A percentile compares a stretch with the other conserved stretches of the same genome.
Conservation (phyloP, 2,329 filamentous ascomycete species). For the Incumbomyces delicatus region DNA sequence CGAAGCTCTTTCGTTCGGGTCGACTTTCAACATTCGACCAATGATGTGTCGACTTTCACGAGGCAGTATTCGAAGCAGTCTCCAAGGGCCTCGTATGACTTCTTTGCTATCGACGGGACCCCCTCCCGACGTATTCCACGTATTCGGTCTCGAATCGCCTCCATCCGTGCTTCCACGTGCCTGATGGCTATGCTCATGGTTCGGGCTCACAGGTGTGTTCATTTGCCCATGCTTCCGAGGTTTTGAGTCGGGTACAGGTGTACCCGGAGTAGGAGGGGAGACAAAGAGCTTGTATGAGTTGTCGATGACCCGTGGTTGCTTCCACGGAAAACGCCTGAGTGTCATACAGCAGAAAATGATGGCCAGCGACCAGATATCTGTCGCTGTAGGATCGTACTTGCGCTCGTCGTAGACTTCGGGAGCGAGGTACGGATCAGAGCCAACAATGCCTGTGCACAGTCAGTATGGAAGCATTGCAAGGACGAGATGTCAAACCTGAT, state of each 20-base stretch:
- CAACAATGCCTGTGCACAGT: conserved; percentile 54
- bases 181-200: conserved; percentile 4
- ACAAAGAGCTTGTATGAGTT: conserved; percentile 94
- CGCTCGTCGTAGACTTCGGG: conserved; percentile 92
- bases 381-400: conserved; percentile 86
- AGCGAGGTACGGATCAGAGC: conserved; percentile 90
- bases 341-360: conserved; percentile 99
- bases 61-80: conserved; percentile 75
- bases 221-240: conserved; percentile 23
- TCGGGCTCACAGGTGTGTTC: conserved; percentile 7
- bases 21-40: conserved; percentile 80
- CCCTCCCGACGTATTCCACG: conserved; percentile 3
- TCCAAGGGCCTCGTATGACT: conserved; percentile 85
- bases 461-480: neutral
- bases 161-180: conserved; percentile 11
- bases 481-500: conserved; percentile 51
- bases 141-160: conserved; percentile 13
- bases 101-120: conserved; percentile 50
- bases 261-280: conserved; percentile 67
- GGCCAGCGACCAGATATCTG: conserved; percentile 94
- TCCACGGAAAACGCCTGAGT: conserved; percentile 90
- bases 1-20: conserved; percentile 71
- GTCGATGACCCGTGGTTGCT: conserved; percentile 80
- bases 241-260: conserved; percentile 33
- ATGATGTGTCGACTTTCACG: conserved; percentile 85